Evolutionary conservation across 2,329 filamentous ascomycete genomes (phyloP), one percentile per base, ranked within the genome.

Genomic region (Niveomyces coronatus): DNA sequence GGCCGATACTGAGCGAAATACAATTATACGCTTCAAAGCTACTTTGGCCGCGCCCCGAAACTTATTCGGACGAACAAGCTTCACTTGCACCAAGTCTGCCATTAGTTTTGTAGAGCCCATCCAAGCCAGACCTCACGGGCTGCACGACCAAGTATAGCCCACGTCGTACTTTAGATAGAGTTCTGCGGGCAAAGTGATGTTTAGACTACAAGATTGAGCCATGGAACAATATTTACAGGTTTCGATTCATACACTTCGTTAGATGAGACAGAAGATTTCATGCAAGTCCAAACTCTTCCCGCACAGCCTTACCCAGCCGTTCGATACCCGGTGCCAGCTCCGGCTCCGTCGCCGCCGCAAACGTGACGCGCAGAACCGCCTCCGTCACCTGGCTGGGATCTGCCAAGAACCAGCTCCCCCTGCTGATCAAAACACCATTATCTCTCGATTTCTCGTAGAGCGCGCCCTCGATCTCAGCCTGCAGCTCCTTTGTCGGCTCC

Each of bases 341-440:
- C 24, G 28, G 32, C 30, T 41, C 39, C 5, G 29, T 74, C 3
- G 85, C 85, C 27, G 85, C 79, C 1, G 85, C 86, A 63, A 82
- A 94, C 0, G 86, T 94, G 7, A 82, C 76, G 33, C 87, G 73
- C 67, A 94, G 87, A 63, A 84, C 94, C 60, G 91, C 67, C 27
- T 75, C 77, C 16, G 64, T 63, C 10, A 63, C 67, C 49, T 61
- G 64, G 30, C 68, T 65, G 11, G 65, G 68, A 53, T 86, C 78
- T 2, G 85, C 82, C 37, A 74, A 71, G 68, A 94, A 94, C 85
- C 85, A 94, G 36, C 76, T 85, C 2, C 87, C 87, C 35, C 80
- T 74, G 46, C 82, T 84, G 9, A 86, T 67, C 35, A 94, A 67
- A 5, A 86, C 82, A 15, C 82, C 79, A 49, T 79, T 71, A 3